Percentiles rank a stretch among this genome's conserved stretches.
phyloP scores from a whole-genome alignment of 306 rosid species.

The barrel medic (Medicago truncatula) region DNA sequence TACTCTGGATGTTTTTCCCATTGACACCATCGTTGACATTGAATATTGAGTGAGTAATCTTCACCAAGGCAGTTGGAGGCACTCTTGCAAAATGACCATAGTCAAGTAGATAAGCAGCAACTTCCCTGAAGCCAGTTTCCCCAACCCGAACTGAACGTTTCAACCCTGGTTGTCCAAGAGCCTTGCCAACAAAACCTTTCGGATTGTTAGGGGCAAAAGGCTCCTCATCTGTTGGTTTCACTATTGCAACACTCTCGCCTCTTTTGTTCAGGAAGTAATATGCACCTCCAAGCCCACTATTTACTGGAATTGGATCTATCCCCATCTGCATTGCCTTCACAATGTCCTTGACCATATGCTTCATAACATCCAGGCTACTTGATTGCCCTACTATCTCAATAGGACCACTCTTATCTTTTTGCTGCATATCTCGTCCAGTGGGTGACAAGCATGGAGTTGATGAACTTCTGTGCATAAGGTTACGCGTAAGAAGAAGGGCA shows the following conservation, averaged over 20 bases:
- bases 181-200: slow-evolving; percentile 92
- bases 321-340: slow-evolving; percentile 80
- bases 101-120: slow-evolving; percentile 96
- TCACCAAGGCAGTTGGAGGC: slow-evolving; percentile 94
- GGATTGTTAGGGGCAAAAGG: slow-evolving; percentile 99
- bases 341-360: slow-evolving; percentile 67
- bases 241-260: slow-evolving; percentile 88
- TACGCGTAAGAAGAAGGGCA: slow-evolving; percentile 89
- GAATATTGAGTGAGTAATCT: slow-evolving; percentile 94
- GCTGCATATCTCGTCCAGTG: slow-evolving; percentile 85
- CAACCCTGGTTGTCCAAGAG: slow-evolving; percentile 96
- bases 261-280: slow-evolving; percentile 76
- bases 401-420: slow-evolving; percentile 85
- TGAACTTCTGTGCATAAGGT: slow-evolving; percentile 84
- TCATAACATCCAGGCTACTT: slow-evolving; percentile 50
- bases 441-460: slow-evolving; percentile 98
- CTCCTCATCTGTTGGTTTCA: slow-evolving; percentile 97
- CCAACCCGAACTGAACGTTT: slow-evolving; percentile 94
- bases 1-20: slow-evolving; percentile 63
- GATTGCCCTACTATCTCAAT: slow-evolving; percentile 85
- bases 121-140: slow-evolving; percentile 96
- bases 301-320: slow-evolving; percentile 85
- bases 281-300: slow-evolving; percentile 97
- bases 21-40: slow-evolving; percentile 89
- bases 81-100: slow-evolving; percentile 83